Evolutionary conservation across 345 rosid species (phyloP).

Genomic region (Citrus hindsii): DNA sequence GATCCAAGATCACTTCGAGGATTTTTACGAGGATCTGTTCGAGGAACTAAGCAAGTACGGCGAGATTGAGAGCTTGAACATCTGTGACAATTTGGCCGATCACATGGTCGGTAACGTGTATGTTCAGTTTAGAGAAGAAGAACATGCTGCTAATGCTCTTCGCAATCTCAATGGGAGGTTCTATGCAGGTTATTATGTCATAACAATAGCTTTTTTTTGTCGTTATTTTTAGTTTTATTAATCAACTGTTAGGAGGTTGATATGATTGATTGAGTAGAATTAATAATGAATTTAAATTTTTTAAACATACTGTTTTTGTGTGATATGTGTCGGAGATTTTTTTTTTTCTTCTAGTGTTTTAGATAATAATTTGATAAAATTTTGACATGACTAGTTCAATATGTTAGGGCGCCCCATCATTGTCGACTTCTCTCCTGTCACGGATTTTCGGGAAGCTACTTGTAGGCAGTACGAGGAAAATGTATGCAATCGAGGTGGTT

Average conservation of each 20-base stretch:
- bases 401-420: constrained; percentile 49
- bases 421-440: constrained; percentile 49
- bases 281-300: too few species aligned
- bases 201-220: neutral
- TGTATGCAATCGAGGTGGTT: constrained; percentile 54
- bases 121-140: constrained; percentile 61
- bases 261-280: neutral
- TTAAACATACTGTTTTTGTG: too few species aligned
- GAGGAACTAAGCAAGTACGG: constrained; percentile 59
- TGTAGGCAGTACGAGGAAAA: constrained; percentile 64
- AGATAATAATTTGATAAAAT: neutral
- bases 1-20: constrained; percentile 56
- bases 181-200: constrained; percentile 35
- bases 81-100: constrained; percentile 58
- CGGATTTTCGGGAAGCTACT: constrained; percentile 60
- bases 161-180: constrained; percentile 43
- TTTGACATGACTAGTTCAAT: neutral
- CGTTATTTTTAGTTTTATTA: too few species aligned
- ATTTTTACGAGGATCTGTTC: constrained; percentile 47
- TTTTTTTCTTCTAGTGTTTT: neutral
- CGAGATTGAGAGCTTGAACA: constrained; percentile 45
- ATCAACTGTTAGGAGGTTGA: too few species aligned
- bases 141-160: constrained; percentile 53
- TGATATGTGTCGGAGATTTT: neutral
- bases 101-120: constrained; percentile 69